Evolutionary conservation across 257 asterid genomes (phyloP), one percentile per base, ranked within the genome.

Genomic region (Lantana camara): DNA sequence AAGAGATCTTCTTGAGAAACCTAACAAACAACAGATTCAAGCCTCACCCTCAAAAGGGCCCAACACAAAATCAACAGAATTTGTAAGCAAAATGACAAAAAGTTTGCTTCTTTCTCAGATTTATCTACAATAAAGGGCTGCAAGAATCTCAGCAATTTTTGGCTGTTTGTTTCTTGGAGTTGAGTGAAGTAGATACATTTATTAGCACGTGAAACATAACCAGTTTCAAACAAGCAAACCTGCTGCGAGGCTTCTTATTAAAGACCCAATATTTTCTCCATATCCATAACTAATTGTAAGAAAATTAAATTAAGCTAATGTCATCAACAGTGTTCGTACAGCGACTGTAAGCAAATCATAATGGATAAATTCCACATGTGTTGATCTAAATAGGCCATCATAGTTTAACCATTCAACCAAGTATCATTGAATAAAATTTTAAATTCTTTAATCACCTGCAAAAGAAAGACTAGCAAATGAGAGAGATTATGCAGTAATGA

Each of bases 121-220:
- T 47, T 8, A 35, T 15, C 60, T 20, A 27, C 65, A 45, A 35
- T 41, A 47, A 24, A 65, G 19, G 32, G 32, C 32, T 27, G 49
- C 11, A 38, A 40, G 46, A 56, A 56, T 32, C 57, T 45, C 22
- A 56, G 11, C 32, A 2, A 1, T 16, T 20, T 61, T 30, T 13
- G n/a, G 57, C 19, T 29, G 16, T 57, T 32, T 29, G 19, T 55
- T n/a, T 67, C 9, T 35, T 35, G 27, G 50, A 67, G 50, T 7
- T 5, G 20, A 0, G 5, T 17, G 20, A 5, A 30, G 3, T 30
- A n/a, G 30, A 58, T 11, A 34, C 34, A 67, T 67, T 45, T 56
- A 56, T 19, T 48, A 15, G 53, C 53, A 37, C 23, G 5, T 2
- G 32, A 27, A 27, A 27, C 32, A 27, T 27, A 27, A 27, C 32